Evolutionary conservation across 108 stramenopile species (phyloP), one percentile per base, ranked within the genome.

Genomic region (Aurantiochytrium sp.): DNA sequence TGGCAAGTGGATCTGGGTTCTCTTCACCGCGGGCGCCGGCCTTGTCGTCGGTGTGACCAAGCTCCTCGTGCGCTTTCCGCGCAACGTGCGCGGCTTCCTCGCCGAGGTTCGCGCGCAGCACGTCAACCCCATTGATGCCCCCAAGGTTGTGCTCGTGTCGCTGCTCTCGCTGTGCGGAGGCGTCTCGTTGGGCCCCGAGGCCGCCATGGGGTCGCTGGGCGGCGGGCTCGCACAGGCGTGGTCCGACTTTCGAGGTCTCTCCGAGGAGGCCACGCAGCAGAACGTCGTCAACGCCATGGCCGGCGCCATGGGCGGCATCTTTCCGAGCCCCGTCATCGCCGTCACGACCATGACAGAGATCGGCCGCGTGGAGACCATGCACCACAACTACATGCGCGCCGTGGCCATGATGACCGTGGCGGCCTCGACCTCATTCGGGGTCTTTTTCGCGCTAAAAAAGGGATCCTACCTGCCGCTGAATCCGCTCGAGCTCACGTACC

Each of bases 241-340:
- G 73, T 81, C 73, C 21, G 73, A 37, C 39, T 27, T 48, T 17
- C 73, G 3, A 81, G 45, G 73, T 22, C 45, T 81, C n/a, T 6
- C 12, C 39, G 32, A 48, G 42, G 45, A 41, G 39, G 30, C 30
- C 12, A 48, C 42, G 6, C 42, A 81, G 73, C 73, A 81, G 2
- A 41, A 81, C 32, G 73, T 81, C 45, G 73, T 81, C 39, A 81
- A 81, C 32, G 73, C 42, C n/a, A 81, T 81, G 45, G 39, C 73
- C 32, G 73, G 42, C 1, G 73, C 73, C 24, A 81, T 81, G 42
- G 73, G 73, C 6, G 27, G 42, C 15, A 22, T 81, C 24, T 81
- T 81, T 48, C 73, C 73, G 6, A 48, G 42, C 45, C 73, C 73
- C 12, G 45, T 48, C 45, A 81, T 81, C 2, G 39, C 73, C 12